Conservation (phyloP, 1,284 basidiomycete species). For the Malassezia pachydermatis region DNA sequence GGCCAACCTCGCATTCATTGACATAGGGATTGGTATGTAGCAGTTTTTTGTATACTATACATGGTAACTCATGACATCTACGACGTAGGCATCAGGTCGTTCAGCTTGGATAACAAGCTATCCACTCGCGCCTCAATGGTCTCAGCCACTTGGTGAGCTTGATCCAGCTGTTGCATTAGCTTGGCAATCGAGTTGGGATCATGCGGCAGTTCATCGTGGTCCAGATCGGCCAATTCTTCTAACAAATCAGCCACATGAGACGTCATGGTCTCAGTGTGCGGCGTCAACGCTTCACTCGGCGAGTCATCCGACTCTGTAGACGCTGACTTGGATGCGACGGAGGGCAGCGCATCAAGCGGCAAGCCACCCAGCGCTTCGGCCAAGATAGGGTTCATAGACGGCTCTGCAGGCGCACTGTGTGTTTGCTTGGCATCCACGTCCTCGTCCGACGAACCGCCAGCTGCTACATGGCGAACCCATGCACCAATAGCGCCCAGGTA, state of each 20-base stretch:
- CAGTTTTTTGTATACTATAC: constrained; percentile 22
- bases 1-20: too few relatives aligned
- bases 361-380: constrained; percentile 21
- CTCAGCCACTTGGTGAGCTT: constrained; percentile 22
- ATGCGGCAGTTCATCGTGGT: constrained; percentile 9
- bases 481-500: constrained; percentile 66
- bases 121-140: constrained; percentile 26
- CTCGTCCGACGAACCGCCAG: background rate
- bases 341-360: constrained; percentile 7
- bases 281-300: background rate
- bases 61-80: too few relatives aligned
- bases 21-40: background rate
- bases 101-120: constrained; percentile 18
- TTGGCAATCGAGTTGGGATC: constrained; percentile 20
- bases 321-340: background rate
- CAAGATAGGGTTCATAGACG: constrained; percentile 13
- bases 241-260: constrained; percentile 7
- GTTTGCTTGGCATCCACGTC: background rate
- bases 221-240: background rate
- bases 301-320: background rate
- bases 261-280: background rate
- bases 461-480: constrained; percentile 39
- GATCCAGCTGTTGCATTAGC: constrained; percentile 20
- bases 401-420: background rate
- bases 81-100: constrained; percentile 14